Base-by-base conservation (phyloP, 2,329 filamentous ascomycete species). In the Polychaeton citri region DNA sequence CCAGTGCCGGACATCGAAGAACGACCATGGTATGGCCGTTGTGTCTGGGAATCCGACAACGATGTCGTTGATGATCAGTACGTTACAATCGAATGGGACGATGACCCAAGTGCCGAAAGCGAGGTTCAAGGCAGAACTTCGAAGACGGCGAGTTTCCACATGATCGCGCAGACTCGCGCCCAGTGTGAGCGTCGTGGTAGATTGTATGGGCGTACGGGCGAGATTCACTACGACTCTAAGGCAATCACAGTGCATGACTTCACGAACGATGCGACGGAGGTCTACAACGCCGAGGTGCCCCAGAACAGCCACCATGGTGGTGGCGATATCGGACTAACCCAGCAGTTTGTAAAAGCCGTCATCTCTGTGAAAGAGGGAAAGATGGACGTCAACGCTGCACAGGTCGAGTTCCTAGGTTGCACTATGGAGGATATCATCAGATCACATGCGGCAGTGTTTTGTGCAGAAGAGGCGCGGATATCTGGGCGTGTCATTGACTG, bases 371-470 rank as follows among this genome's bases (percentile, higher is more conserved):
- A 86, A 57, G 79, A 77, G 42, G 67, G 74, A 40, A 72, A 68
- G 0, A 75, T 78, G 73, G 60, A 64, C 19, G 79, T 81, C 1
- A 63, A 69, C 28, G 70, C 71, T 42, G 87, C 87, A 2, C 88
- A 96, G 66, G 66, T 68, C 38, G 66, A 76, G 50, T 75, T 79
- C 53, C 66, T 96, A 18, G 86, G 85, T 0, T 93, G 84, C 59
- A 81, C 79, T 9, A 62, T 94, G 6, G 84, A 94, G 38, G 90
- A 96, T 52, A 75, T 81, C 1, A 70, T 96, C n/a, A 70, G 81
- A 33, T 93, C 85, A 51, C 90, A 96, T 61, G 87, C 82, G 2
- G 73, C 90, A 60, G 88, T 95, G 0, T 98, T 95, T 64, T 87
- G 85, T 17, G 90, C 88, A 0, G 90, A 96, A 60, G 81, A 93